Evolutionary conservation across 2,329 filamentous ascomycete genomes (phyloP).

Genomic region (Kalmusia sp.): DNA sequence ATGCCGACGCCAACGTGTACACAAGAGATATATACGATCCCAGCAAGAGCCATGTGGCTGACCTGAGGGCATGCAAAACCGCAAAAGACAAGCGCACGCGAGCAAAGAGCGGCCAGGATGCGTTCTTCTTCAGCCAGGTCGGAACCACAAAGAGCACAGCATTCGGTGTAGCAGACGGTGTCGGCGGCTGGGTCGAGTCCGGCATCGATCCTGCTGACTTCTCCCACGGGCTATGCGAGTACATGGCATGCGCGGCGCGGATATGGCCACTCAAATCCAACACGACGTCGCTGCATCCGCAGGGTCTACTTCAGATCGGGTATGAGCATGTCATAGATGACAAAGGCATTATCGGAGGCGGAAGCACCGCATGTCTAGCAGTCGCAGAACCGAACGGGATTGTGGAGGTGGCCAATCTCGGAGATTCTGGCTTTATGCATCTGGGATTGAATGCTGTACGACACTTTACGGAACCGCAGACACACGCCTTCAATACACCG

Average conservation of each 20-base stretch:
- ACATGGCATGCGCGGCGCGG: constrained; percentile 83
- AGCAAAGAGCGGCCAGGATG: constrained; percentile 88
- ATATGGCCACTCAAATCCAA: constrained; percentile 56
- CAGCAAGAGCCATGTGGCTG: constrained; percentile 28
- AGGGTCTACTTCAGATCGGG: constrained; percentile 78
- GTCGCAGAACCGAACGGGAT: constrained; percentile 75
- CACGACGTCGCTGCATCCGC: constrained; percentile 62
- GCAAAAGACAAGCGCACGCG: constrained; percentile 64
- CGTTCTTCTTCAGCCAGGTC: constrained; percentile 88
- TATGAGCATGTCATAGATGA: constrained; percentile 85
- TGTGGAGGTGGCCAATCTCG: constrained; percentile 90
- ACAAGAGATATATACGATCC: constrained; percentile 40
- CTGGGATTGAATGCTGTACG: constrained; percentile 86
- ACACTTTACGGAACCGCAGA: constrained; percentile 83
- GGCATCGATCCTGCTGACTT: constrained; percentile 95
- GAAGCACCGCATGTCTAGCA: constrained; percentile 91
- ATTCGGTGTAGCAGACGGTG: constrained; percentile 90
- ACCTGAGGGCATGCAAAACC: constrained; percentile 38
- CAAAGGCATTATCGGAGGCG: constrained; percentile 76
- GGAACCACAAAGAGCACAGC: constrained; percentile 75
- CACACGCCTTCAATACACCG: constrained; percentile 96
- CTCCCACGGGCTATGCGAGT: constrained; percentile 89
- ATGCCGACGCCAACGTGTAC: constrained; percentile 45
- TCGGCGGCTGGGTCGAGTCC: constrained; percentile 92
- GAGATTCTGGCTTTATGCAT: constrained; percentile 92